phyloP scores from a whole-genome alignment of 2,329 filamentous ascomycete species.

The Colletotrichum lentis region DNA sequence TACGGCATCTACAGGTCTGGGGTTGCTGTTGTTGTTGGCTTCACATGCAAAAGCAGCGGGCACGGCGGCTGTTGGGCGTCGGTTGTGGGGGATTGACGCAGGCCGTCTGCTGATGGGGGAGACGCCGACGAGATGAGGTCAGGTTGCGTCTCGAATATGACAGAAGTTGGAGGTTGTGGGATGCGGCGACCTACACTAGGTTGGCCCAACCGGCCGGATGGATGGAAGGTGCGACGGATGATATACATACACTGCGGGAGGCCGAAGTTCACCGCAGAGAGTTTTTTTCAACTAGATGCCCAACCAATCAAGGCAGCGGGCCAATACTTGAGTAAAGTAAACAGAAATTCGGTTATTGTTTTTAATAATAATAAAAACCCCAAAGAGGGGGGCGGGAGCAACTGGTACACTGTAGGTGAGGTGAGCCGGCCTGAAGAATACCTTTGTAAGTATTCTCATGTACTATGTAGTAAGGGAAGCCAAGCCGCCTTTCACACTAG shows the following conservation, averaged over 20 bases:
- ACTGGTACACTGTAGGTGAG: not conserved
- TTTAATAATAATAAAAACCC: too few species aligned
- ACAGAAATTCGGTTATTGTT: too few species aligned
- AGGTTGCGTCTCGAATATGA: conserved; percentile 29
- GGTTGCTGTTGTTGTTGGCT: not conserved
- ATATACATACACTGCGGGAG: conserved; percentile 15
- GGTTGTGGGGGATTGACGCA: not conserved
- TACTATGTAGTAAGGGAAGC: conserved; percentile 14
- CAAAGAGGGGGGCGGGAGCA: too few species aligned
- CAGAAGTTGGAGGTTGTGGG: conserved; percentile 6
- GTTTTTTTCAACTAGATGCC: not conserved
- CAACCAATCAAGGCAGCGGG: not conserved
- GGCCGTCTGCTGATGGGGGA: conserved; percentile 31
- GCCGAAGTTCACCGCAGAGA: not conserved
- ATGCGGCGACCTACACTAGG: conserved; percentile 9
- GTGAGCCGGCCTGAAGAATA: conserved; percentile 32
- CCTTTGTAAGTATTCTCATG: not conserved
- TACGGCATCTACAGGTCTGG: conserved; percentile 28
- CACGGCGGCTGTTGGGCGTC: conserved; percentile 19
- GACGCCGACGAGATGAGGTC: conserved; percentile 24
- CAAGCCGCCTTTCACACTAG: too few species aligned
- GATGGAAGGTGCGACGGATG: conserved; percentile 29
- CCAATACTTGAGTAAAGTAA: not conserved
- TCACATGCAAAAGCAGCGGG: conserved; percentile 29
- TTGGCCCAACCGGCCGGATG: conserved; percentile 32